Percentiles rank a stretch among this genome's conserved stretches.
Conservation (phyloP, 2,329 filamentous ascomycete genomes). For the Leptographium flavum region DNA sequence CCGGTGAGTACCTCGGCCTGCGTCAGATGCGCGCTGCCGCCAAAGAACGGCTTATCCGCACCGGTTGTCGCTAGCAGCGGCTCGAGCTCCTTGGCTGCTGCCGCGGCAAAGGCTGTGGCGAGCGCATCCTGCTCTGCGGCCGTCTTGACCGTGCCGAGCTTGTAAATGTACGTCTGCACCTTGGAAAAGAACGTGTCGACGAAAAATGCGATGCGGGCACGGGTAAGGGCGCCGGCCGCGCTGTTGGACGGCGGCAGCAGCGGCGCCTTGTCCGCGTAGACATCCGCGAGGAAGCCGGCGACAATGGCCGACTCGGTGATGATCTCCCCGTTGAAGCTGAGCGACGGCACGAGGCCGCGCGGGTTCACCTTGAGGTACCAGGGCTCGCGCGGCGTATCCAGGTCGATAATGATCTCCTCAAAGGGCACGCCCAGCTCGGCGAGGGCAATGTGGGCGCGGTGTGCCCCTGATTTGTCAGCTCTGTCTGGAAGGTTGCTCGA, state of each 20-base stretch:
- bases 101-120: conserved; percentile 35
- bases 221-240: conserved; percentile 39
- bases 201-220: conserved; percentile 59
- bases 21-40: conserved; percentile 49
- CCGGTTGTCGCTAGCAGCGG: conserved; percentile 39
- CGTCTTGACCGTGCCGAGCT: conserved; percentile 27
- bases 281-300: conserved; percentile 56
- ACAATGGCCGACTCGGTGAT: conserved; percentile 63
- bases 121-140: conserved; percentile 35
- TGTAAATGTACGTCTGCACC: conserved; percentile 30
- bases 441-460: conserved; percentile 60
- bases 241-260: conserved; percentile 43
- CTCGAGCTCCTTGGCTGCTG: conserved; percentile 57
- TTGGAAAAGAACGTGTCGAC: conserved; percentile 19
- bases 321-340: conserved; percentile 53
- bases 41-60: conserved; percentile 41
- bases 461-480: conserved; percentile 35
- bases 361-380: conserved; percentile 71
- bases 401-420: conserved; percentile 60
- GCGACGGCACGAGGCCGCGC: conserved; percentile 59
- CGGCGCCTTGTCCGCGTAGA: conserved; percentile 36
- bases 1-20: conserved; percentile 60
- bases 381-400: conserved; percentile 50
- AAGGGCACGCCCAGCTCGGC: conserved; percentile 51
- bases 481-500: too few species aligned